Base-by-base conservation (phyloP, 2,329 filamentous ascomycete genomes). In the Botrytis medusae region DNA sequence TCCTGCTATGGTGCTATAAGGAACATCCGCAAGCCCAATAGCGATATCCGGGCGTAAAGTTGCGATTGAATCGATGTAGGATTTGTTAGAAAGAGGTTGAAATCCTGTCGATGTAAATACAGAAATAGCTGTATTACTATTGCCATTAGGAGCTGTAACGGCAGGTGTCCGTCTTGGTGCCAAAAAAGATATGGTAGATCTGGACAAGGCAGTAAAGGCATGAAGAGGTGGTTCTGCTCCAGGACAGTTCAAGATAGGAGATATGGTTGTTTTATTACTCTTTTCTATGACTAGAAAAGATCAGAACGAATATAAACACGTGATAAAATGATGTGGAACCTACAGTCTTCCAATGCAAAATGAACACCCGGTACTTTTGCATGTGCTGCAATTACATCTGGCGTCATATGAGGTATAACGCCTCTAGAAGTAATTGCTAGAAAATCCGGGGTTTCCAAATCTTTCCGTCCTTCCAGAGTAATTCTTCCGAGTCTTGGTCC, bases 271-370 rank as follows among this genome's bases (percentile, higher is more conserved):
- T 74, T 81, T 83, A 67, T 80, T 80, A 14, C 82, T 82, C 71
- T 80, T 82, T 78, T 90, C 88, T 75, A 90, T 83, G 80, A 90
- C 88, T 90, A 69, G 14, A 48, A 48, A 63, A n/a, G 48, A 54
- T 71, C 76, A 48, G 76, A 37, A 48, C 40, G 63, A 32, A 34
- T 42, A 65, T 25, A 29, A 46, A n/a, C 70, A 76, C 72, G 73
- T 75, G 70, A 76, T 51, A 12, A 54, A n/a, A 42, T 82, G 7
- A 22, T 83, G 44, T n/a, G 51, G 54, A 59, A 72, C 92, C 83
- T 86, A 98, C 96, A 98, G 82, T 99, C 96, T 85, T 99, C 96
- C 42, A 98, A 84, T 0, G 92, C 93, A 79, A 96, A 85, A 81
- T 97, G 97, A 4, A 93, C 86, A 40, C 92, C 92, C 42, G 85